phyloP scores from a whole-genome alignment of 768 basidiomycete genomes.

The Ramaria sp. region DNA sequence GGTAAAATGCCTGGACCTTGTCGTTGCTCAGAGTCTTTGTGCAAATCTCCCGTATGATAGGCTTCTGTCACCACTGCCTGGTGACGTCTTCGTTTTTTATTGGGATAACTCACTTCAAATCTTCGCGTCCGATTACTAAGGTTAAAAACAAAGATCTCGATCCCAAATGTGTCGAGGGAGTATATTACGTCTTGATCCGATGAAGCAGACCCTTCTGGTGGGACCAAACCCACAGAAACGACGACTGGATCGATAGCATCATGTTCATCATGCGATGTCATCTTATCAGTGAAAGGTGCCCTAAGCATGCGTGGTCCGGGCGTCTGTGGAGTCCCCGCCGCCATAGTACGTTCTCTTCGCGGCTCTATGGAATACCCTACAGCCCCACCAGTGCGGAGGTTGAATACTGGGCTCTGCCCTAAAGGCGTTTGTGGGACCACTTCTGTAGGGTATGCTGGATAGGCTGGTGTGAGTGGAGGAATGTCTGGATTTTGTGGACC shows the following conservation, averaged over 20 bases:
- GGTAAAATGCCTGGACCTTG: constrained; percentile 54
- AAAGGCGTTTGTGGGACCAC: constrained; percentile 41
- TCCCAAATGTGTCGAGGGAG: constrained; percentile 62
- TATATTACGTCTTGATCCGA: constrained; percentile 41
- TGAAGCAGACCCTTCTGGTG: constrained; percentile 12
- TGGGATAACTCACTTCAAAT: constrained; percentile 66
- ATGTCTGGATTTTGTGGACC: constrained; percentile 14
- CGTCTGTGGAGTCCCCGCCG: constrained; percentile 32
- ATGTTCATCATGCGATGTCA: constrained; percentile 19
- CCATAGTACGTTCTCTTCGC: constrained; percentile 34
- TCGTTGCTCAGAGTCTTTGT: constrained; percentile 18
- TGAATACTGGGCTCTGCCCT: constrained; percentile 43
- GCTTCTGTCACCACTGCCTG: constrained; percentile 23
- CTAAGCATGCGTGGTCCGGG: constrained; percentile 43
- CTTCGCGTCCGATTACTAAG: constrained; percentile 63
- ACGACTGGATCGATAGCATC: constrained; percentile 41
- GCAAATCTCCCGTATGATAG: constrained; percentile 9
- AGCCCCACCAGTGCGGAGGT: constrained; percentile 29
- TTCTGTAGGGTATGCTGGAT: constrained; percentile 51
- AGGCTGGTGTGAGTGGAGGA: constrained; percentile 55
- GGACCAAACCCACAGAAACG: constrained; percentile 51
- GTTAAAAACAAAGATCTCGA: constrained; percentile 86
- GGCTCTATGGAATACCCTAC: constrained; percentile 55
- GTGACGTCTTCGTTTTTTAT: constrained; percentile 33
- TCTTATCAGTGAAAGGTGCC: constrained; percentile 28